These are phyloP conservation scores for Penicillium sp. DNA, from an alignment of 2,329 filamentous ascomycete species.

Conservation along the genomic window DNA sequence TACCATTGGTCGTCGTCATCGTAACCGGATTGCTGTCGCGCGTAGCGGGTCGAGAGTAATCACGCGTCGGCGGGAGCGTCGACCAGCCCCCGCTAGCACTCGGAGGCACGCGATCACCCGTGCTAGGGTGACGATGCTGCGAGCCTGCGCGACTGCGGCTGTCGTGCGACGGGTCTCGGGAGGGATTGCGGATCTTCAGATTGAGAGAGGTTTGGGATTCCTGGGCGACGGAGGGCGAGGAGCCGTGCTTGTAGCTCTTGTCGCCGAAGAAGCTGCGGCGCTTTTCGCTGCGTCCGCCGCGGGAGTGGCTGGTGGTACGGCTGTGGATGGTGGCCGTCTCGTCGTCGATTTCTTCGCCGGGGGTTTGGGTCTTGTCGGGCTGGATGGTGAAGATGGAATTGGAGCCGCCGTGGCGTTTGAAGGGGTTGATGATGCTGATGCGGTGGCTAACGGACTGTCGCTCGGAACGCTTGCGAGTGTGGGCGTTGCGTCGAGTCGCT, in stretches of 20 bases:
- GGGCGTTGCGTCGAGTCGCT: constrained; percentile 33
- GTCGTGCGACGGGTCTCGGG: constrained; percentile 34
- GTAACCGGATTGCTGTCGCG: constrained; percentile 28
- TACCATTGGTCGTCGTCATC: constrained; percentile 10
- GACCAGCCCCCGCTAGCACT: constrained; percentile 35
- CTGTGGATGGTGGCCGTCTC: constrained; percentile 41
- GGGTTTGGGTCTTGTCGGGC: constrained; percentile 26
- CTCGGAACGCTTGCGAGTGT: constrained; percentile 35
- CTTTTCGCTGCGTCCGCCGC: constrained; percentile 37
- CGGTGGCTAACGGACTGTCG: constrained; percentile 42
- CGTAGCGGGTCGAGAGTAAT: constrained; percentile 37
- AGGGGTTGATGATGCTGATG: constrained; percentile 46
- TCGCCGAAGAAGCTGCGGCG: constrained; percentile 44
- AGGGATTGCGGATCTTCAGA: constrained; percentile 28
- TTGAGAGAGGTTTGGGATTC: constrained; percentile 25
- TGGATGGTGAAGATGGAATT: constrained; percentile 41
- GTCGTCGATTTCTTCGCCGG: constrained; percentile 30
- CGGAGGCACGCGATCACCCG: constrained; percentile 17
- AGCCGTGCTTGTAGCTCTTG: constrained; percentile 33
- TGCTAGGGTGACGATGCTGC: constrained; percentile 25
- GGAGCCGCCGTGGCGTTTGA: constrained; percentile 42
- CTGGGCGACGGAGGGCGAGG: constrained; percentile 33
- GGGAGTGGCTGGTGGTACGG: constrained; percentile 38
- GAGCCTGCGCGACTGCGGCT: constrained; percentile 32
- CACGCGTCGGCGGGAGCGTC: constrained; percentile 35